Evolutionary conservation across 306 rosid species (phyloP).

Genomic region (Lathyrus oleraceus): DNA sequence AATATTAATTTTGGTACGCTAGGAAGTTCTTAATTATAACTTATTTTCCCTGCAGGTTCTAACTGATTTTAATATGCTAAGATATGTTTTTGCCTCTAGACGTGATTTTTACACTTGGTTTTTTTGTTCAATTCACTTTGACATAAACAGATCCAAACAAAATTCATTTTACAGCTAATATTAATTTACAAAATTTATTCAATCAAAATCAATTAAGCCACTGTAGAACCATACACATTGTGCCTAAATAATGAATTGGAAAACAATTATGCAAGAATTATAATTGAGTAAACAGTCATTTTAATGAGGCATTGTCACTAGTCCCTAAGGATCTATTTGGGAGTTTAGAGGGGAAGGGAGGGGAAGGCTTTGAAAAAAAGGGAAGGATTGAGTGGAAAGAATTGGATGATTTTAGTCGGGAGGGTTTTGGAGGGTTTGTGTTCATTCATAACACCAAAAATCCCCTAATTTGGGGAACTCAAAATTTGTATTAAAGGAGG

Average conservation of each 20-base stretch:
- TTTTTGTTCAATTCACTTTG: neutral
- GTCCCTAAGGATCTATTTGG: too few species aligned
- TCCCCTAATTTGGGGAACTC: too few species aligned
- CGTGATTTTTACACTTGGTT: neutral
- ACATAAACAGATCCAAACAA: neutral
- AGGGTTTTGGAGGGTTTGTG: too few species aligned
- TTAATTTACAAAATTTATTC: neutral
- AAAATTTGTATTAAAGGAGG: too few species aligned
- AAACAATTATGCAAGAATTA: constrained; percentile 7
- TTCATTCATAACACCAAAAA: too few species aligned
- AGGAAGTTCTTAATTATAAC: neutral
- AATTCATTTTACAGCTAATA: neutral
- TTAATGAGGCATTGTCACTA: neutral
- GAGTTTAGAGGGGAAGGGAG: too few species aligned
- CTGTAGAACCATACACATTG: neutral
- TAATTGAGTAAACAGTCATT: neutral
- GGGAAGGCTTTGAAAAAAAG: too few species aligned
- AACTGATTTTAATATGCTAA: neutral
- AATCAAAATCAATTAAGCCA: neutral
- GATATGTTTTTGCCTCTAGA: neutral
- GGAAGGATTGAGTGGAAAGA: too few species aligned
- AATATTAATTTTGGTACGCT: neutral
- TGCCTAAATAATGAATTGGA: neutral
- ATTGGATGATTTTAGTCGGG: too few species aligned
- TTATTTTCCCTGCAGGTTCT: neutral